These are phyloP conservation scores for Penicillium argentinense DNA, from an alignment of 495 filamentous ascomycete genomes.

Conservation along the genomic window DNA sequence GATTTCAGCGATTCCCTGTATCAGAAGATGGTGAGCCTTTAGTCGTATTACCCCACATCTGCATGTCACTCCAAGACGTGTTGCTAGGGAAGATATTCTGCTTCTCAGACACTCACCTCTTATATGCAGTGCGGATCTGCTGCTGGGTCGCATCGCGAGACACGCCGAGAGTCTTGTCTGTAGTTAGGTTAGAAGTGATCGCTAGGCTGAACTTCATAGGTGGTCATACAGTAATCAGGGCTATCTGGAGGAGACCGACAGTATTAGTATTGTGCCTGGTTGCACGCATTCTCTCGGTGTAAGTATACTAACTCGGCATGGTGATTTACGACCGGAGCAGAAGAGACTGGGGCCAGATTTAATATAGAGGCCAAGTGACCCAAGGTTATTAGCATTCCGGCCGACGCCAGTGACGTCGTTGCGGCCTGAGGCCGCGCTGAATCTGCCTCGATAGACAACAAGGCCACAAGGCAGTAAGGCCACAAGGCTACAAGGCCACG, in stretches of 20 bases:
- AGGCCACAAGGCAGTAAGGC: slow-evolving; percentile 4
- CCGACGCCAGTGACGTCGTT: slow-evolving; percentile 23
- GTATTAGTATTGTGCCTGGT: slow-evolving; percentile 3
- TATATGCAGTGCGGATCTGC: slow-evolving; percentile 94
- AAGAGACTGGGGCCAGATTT: background rate
- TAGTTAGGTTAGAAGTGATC: slow-evolving; percentile 4
- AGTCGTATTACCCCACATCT: no score
- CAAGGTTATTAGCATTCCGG: slow-evolving; percentile 1
- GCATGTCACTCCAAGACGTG: no score
- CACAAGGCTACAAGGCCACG: background rate
- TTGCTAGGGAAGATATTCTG: background rate
- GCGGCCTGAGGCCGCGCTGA: slow-evolving; percentile 1
- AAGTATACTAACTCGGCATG: slow-evolving; percentile 27
- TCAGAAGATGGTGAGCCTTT: slow-evolving; percentile 3
- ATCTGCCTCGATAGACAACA: background rate
- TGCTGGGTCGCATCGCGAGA: slow-evolving; percentile 69
- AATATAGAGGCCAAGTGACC: background rate
- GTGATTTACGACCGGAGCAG: background rate
- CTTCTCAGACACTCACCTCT: slow-evolving; percentile 55
- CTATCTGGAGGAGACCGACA: background rate
- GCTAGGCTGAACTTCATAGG: background rate
- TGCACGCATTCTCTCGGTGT: background rate
- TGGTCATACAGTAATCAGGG: slow-evolving; percentile 26
- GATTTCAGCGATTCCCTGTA: slow-evolving; percentile 85
- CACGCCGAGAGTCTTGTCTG: slow-evolving; percentile 70